These are phyloP conservation scores for Ophiognomonia clavigignenti-juglandacearum DNA, from an alignment of 2,329 filamentous ascomycete species.

Conservation along the genomic window DNA sequence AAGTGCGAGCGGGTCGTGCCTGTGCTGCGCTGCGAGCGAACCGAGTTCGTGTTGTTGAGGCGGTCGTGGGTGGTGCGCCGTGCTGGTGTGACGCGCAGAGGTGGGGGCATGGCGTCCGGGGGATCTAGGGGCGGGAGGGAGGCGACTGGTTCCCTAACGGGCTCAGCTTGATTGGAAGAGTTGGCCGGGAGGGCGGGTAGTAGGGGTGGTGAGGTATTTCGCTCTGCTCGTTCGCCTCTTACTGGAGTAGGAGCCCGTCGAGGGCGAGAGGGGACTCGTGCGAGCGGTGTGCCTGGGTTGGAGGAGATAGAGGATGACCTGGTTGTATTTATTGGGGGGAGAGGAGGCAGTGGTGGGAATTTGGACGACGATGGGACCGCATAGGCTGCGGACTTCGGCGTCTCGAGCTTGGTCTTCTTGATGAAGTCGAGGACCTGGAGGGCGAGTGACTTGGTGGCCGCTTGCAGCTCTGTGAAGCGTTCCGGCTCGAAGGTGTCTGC, in stretches of 20 bases:
- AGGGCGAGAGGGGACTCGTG: neutral
- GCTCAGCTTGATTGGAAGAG: neutral
- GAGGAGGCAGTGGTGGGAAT: conserved; percentile 25
- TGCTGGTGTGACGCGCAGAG: neutral
- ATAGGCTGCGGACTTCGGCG: conserved; percentile 3
- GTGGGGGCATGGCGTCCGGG: neutral
- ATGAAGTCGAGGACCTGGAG: conserved; percentile 33
- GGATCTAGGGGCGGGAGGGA: neutral
- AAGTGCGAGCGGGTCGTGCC: neutral
- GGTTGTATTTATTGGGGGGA: conserved; percentile 13
- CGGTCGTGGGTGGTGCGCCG: neutral
- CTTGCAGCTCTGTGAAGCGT: conserved; percentile 32
- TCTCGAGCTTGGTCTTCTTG: conserved; percentile 27
- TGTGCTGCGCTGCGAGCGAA: conserved; percentile 1
- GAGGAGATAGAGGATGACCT: neutral
- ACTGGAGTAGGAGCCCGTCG: neutral
- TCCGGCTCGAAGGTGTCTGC: conserved; percentile 30
- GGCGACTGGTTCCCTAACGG: neutral
- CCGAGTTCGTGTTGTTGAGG: neutral
- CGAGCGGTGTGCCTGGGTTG: neutral
- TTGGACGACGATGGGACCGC: conserved; percentile 13
- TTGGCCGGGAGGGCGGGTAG: neutral
- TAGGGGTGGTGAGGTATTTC: neutral
- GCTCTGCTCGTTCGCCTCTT: neutral
- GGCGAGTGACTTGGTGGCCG: conserved; percentile 35